A percentile compares a stretch with the other conserved stretches of the same genome.
Evolutionary conservation across 2,329 filamentous ascomycete genomes (phyloP).

Genomic region (Sporothrix luriei): DNA sequence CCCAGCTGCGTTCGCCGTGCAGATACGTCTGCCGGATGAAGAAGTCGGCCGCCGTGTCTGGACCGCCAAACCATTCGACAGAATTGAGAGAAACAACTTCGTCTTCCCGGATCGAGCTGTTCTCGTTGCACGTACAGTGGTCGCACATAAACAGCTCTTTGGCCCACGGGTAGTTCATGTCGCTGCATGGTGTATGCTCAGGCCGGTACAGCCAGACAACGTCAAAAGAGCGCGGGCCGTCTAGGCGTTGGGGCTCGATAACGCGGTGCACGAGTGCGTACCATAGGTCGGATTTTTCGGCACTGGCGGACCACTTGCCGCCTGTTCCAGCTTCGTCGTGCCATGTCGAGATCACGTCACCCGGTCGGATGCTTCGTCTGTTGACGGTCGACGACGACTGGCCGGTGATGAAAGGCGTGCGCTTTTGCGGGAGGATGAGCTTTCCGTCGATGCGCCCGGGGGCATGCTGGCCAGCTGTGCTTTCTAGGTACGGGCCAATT

Average conservation of each 20-base stretch:
- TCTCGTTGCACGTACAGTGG: constrained; percentile 68
- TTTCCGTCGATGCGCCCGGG: neutral
- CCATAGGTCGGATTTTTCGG: constrained; percentile 58
- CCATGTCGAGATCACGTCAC: constrained; percentile 54
- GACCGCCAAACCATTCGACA: constrained; percentile 60
- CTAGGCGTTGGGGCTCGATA: constrained; percentile 39
- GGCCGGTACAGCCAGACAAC: constrained; percentile 76
- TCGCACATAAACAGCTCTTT: constrained; percentile 79
- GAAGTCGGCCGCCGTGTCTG: constrained; percentile 53
- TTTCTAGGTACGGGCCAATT: constrained; percentile 58
- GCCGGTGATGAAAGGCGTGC: constrained; percentile 18
- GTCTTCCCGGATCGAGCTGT: constrained; percentile 51
- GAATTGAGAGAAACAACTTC: constrained; percentile 61
- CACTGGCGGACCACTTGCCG: constrained; percentile 60
- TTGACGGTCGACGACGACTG: neutral
- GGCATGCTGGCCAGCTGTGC: constrained; percentile 43
- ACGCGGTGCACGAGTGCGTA: constrained; percentile 69
- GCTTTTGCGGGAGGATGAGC: constrained; percentile 24
- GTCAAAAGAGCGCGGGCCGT: constrained; percentile 53
- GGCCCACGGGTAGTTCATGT: constrained; percentile 66
- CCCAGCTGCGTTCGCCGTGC: constrained; percentile 62
- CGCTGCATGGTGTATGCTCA: constrained; percentile 68
- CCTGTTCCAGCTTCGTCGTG: constrained; percentile 51
- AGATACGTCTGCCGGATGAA: constrained; percentile 74
- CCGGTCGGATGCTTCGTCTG: constrained; percentile 45